These are phyloP conservation scores for Thuidium tamariscinum DNA, from an alignment of 225 moss, liverwort and hornwort genomes.

Conservation along the genomic window DNA sequence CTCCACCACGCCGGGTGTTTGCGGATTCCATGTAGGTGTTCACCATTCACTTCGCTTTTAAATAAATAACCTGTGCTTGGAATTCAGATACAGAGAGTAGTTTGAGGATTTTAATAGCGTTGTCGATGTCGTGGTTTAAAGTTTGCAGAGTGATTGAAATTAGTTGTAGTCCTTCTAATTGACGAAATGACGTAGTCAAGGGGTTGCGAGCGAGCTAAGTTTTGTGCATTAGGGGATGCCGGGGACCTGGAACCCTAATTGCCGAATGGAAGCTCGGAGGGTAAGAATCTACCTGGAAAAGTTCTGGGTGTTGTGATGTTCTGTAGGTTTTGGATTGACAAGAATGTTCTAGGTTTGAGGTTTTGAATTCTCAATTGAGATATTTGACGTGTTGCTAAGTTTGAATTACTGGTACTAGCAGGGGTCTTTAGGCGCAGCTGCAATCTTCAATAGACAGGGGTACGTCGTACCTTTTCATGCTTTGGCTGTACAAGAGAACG, in stretches of 20 bases:
- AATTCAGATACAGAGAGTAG: background rate
- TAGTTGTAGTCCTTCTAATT: background rate
- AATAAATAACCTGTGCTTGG: background rate
- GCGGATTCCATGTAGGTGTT: slow-evolving; percentile 4
- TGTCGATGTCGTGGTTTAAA: background rate
- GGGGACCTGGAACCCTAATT: background rate
- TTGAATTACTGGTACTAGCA: background rate
- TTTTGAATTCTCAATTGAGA: background rate
- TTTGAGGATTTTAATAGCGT: background rate
- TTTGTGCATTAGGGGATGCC: background rate
- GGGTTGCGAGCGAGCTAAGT: background rate
- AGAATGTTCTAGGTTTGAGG: background rate
- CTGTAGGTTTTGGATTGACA: background rate
- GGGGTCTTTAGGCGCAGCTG: slow-evolving; percentile 3
- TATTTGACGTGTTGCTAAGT: background rate
- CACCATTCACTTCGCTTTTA: background rate
- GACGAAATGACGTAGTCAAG: background rate
- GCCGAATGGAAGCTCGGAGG: background rate
- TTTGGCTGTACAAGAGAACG: slow-evolving; percentile 25
- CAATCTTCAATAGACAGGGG: background rate
- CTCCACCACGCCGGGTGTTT: background rate
- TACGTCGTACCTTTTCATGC: slow-evolving; percentile 15
- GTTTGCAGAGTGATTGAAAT: background rate
- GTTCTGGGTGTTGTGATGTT: background rate
- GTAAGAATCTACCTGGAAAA: background rate